Evolutionary conservation across 1,284 basidiomycete species (phyloP), one percentile per base, ranked within the genome.

Genomic region (Leccinum laetum): DNA sequence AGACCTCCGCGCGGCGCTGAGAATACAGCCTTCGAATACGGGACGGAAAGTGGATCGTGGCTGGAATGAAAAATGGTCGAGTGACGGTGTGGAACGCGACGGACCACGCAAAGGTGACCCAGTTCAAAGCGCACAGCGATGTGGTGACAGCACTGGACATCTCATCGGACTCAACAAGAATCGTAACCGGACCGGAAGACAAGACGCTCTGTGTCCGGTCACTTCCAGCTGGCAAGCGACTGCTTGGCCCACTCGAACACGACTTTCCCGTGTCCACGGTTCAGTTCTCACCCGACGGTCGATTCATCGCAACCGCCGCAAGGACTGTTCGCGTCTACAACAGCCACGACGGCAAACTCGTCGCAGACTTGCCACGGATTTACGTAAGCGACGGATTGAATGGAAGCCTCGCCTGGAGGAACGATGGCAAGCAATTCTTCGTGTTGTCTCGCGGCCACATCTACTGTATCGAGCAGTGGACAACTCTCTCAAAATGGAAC

Each of bases 1-100:
- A 89, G 89, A 91, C 72, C 74, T 90, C 5, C 83, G 86, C 11
- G 80, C 84, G 2, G 82, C 86, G 9, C 76, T 91, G 18, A 81
- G 79, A 65, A 71, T 89, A 4, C 89, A 90, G 64, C 87, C 89
- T 0, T 79, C 77, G 7, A 90, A 88, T 69, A 21, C 46, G 6
- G 4, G 46, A 49, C 18, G 14, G 46, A 21, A 49, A 49, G 6
- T 49, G 18, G 46, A 7, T 49, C 18, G 46, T 49, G 46, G 46
- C 46, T 11, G 46, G 46, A 18, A 11, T 11, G 26, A 26, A 26
- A 26, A 26, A 14, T 39, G 39, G 39, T 14, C 39, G 14, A 39
- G 39, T 39, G 14, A 39, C 14, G 39, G 39, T 39, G 13, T 39
- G 39, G 39, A 39, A 14, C 13, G 39, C 39, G 4, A 39, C 39